These are phyloP conservation scores for Thermothielavioides terrestris DNA, from an alignment of 495 filamentous ascomycete genomes.

Conservation along the genomic window DNA sequence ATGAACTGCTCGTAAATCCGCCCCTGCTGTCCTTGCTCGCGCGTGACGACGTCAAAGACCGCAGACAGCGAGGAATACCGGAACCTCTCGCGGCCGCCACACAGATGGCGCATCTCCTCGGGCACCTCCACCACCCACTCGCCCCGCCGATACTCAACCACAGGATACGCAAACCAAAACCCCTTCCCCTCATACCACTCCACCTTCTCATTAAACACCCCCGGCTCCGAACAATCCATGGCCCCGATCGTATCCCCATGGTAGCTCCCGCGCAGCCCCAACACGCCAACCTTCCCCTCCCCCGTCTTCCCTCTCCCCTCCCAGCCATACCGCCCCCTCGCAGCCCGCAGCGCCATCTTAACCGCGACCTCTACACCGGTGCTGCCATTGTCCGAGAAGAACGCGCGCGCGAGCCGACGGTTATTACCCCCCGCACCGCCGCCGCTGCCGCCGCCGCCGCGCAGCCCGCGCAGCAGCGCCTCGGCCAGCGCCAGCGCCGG, in stretches of 20 bases:
- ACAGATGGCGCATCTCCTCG: slow-evolving; percentile 29
- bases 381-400: slow-evolving; percentile 73
- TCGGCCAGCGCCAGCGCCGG: slow-evolving; percentile 59
- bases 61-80: slow-evolving; percentile 34
- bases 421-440: too few species aligned
- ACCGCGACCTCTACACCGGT: slow-evolving; percentile 71
- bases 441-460: too few species aligned
- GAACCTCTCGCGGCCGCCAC: slow-evolving; percentile 40
- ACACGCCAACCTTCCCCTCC: slow-evolving; percentile 45
- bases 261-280: slow-evolving; percentile 68
- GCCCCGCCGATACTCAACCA: slow-evolving; percentile 53
- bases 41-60: slow-evolving; percentile 52
- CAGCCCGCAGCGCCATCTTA: slow-evolving; percentile 67
- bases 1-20: slow-evolving; percentile 52
- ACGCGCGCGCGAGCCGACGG: slow-evolving; percentile 54
- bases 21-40: slow-evolving; percentile 35
- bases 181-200: slow-evolving; percentile 71
- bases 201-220: slow-evolving; percentile 62
- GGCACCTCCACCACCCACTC: slow-evolving; percentile 55
- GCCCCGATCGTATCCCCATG: slow-evolving; percentile 77
- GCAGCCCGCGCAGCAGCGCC: slow-evolving; percentile 44
- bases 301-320: slow-evolving; percentile 33
- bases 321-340: slow-evolving; percentile 56
- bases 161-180: slow-evolving; percentile 68
- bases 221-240: slow-evolving; percentile 71